phyloP scores from a whole-genome alignment of 1,284 basidiomycete species.

The Inonotus hispidus region DNA sequence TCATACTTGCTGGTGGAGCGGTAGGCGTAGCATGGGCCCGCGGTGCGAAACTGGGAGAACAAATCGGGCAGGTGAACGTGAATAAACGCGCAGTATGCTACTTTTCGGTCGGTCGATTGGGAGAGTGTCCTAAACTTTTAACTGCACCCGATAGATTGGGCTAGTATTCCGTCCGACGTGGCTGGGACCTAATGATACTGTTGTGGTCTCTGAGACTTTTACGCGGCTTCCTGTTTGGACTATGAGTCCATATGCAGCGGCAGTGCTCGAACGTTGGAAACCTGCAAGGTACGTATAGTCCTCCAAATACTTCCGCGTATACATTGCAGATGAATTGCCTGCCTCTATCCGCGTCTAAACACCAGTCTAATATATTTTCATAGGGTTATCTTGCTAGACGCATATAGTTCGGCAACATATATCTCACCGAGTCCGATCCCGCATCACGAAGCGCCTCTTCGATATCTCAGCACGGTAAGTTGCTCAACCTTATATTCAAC shows the following conservation, averaged over 20 bases:
- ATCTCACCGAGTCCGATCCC: slow-evolving; percentile 36
- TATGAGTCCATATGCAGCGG: slow-evolving; percentile 45
- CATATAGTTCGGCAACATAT: slow-evolving; percentile 47
- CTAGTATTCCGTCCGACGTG: slow-evolving; percentile 45
- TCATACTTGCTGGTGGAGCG: slow-evolving; percentile 44
- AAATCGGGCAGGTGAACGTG: slow-evolving; percentile 41
- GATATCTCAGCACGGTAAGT: slow-evolving; percentile 38
- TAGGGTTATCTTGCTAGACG: slow-evolving; percentile 49
- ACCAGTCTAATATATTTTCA: slow-evolving; percentile 3
- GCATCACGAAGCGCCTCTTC: slow-evolving; percentile 42
- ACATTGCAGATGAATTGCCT: not conserved
- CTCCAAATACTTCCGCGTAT: not conserved
- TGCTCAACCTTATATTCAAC: slow-evolving; percentile 22
- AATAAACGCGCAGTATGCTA: slow-evolving; percentile 42
- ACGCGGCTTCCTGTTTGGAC: slow-evolving; percentile 44
- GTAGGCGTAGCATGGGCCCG: slow-evolving; percentile 46
- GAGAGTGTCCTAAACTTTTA: not conserved
- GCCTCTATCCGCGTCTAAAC: slow-evolving; percentile 3
- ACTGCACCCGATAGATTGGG: slow-evolving; percentile 38
- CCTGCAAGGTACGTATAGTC: slow-evolving; percentile 38
- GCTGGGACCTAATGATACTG: slow-evolving; percentile 28
- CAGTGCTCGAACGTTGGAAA: slow-evolving; percentile 38
- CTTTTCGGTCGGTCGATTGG: not conserved
- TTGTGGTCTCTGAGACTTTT: slow-evolving; percentile 51
- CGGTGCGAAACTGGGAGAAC: slow-evolving; percentile 46